These are phyloP conservation scores for Danielia reshetovae DNA, from an alignment of 805 yeast genomes.

Conservation along the genomic window DNA sequence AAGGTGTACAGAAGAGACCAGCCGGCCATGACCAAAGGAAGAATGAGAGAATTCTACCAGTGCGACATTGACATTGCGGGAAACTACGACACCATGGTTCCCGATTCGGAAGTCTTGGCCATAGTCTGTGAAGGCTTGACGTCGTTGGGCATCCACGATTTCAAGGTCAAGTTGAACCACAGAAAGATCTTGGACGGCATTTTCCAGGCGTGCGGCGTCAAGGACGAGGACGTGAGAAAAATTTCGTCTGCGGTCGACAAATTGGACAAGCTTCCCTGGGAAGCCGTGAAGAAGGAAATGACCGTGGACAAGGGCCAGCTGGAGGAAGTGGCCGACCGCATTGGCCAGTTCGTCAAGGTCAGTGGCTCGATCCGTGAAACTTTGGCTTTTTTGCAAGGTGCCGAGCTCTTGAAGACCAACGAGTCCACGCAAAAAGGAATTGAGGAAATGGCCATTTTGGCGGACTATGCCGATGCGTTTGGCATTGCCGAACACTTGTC, in stretches of 20 bases:
- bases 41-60: slow-evolving; percentile 99
- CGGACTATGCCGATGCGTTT: slow-evolving; percentile 79
- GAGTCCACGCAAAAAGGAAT: slow-evolving; percentile 78
- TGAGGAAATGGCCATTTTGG: slow-evolving; percentile 70
- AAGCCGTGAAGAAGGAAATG: slow-evolving; percentile 87
- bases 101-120: slow-evolving; percentile 87
- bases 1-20: slow-evolving; percentile 99
- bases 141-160: slow-evolving; percentile 79
- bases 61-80: slow-evolving; percentile 99
- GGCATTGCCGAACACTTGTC: slow-evolving; percentile 64
- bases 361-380: slow-evolving; percentile 72
- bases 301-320: slow-evolving; percentile 84
- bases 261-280: slow-evolving; percentile 95
- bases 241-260: slow-evolving; percentile 95
- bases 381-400: slow-evolving; percentile 50
- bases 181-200: slow-evolving; percentile 95
- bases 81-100: slow-evolving; percentile 86
- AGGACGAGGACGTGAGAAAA: slow-evolving; percentile 88
- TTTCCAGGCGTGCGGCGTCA: slow-evolving; percentile 91
- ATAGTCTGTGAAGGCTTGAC: slow-evolving; percentile 81
- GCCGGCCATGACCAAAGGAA: slow-evolving; percentile 99
- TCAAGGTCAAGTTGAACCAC: slow-evolving; percentile 90
- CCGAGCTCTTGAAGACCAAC: slow-evolving; percentile 57
- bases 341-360: slow-evolving; percentile 83
- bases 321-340: slow-evolving; percentile 87